A percentile compares a stretch with the other conserved stretches of the same genome.
phyloP scores from a whole-genome alignment of 306 rosid genomes.

The apple (Malus domestica) region DNA sequence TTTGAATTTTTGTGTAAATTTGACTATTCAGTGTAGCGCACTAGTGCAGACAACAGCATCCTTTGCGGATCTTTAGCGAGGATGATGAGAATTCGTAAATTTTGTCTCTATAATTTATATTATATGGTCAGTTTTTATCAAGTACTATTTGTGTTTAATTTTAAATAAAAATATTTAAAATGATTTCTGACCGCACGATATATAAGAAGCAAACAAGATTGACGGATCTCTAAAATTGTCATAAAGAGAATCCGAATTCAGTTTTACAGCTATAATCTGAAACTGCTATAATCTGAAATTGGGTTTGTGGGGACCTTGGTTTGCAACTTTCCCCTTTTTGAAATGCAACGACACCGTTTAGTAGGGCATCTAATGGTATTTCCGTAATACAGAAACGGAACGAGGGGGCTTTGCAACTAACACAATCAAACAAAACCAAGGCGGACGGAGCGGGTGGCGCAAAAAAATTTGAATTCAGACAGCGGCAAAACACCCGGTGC shows the following conservation, averaged over 20 bases:
- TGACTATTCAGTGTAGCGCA: not conserved
- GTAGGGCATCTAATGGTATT: not conserved
- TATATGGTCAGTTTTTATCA: rapidly evolving
- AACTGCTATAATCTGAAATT: too few species aligned
- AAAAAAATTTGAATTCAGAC: constrained; percentile 56
- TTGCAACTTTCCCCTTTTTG: too few species aligned
- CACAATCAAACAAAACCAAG: not conserved
- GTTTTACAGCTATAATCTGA: too few species aligned
- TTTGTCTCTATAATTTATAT: rapidly evolving
- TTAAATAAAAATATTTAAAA: too few species aligned
- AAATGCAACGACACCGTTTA: too few species aligned
- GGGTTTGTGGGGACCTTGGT: too few species aligned
- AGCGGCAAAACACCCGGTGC: constrained; percentile 31
- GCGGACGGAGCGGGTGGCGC: constrained; percentile 26
- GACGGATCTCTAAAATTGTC: rapidly evolving
- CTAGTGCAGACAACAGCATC: too few species aligned
- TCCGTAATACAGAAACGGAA: not conserved
- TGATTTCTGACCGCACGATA: rapidly evolving
- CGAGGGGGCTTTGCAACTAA: not conserved
- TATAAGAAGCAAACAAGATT: rapidly evolving
- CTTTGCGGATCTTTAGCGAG: too few species aligned
- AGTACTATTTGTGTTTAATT: rapidly evolving
- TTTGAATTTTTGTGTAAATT: not conserved
- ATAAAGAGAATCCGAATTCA: too few species aligned
- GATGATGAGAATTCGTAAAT: too few species aligned